phyloP scores from a whole-genome alignment of 441 rosid species.

The Biscutella laevigata region DNA sequence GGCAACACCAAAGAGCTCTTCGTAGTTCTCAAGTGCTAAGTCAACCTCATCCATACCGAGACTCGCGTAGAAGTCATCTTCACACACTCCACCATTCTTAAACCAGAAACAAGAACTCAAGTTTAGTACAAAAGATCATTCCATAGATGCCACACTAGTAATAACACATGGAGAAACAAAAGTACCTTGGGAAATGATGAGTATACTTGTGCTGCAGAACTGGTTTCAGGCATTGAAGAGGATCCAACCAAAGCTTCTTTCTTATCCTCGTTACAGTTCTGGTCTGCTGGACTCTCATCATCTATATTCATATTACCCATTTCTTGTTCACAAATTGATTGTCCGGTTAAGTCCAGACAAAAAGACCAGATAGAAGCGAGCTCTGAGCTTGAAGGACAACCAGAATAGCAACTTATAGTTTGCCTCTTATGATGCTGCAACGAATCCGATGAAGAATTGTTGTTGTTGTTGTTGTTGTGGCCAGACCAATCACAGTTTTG shows the following conservation, averaged over 20 bases:
- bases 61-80: slow-evolving; percentile 63
- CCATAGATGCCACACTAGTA: neutral
- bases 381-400: slow-evolving; percentile 87
- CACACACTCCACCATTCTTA: slow-evolving; percentile 36
- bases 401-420: slow-evolving; percentile 64
- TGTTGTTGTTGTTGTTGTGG: slow-evolving; percentile 34
- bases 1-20: slow-evolving; percentile 85
- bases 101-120: slow-evolving; percentile 10
- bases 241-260: slow-evolving; percentile 40
- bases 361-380: slow-evolving; percentile 87
- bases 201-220: slow-evolving; percentile 31
- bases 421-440: slow-evolving; percentile 67
- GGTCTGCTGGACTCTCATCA: slow-evolving; percentile 37
- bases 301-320: slow-evolving; percentile 76
- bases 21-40: slow-evolving; percentile 79
- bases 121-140: neutral
- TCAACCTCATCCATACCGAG: slow-evolving; percentile 87
- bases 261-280: slow-evolving; percentile 33
- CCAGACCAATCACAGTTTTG: slow-evolving; percentile 93
- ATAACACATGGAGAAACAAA: neutral
- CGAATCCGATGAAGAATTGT: slow-evolving; percentile 27
- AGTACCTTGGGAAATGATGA: slow-evolving; percentile 58
- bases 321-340: slow-evolving; percentile 68
- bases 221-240: slow-evolving; percentile 41
- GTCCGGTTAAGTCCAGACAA: slow-evolving; percentile 49